Base-by-base conservation (phyloP, 2,329 filamentous ascomycete species). In the Fusarium sp. region DNA sequence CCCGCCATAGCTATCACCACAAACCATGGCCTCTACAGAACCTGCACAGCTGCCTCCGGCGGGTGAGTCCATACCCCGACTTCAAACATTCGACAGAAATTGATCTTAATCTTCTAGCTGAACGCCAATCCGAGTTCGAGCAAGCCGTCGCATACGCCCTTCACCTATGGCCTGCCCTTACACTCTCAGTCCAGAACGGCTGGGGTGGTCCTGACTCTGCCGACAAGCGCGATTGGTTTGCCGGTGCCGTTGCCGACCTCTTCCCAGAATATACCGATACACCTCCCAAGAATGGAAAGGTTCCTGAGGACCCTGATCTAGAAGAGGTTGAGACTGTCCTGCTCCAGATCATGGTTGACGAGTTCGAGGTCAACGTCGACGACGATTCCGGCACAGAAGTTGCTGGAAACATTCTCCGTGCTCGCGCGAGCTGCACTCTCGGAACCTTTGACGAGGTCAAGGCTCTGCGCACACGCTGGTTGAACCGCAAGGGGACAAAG, bases 161-260 rank as follows among this genome's bases (percentile, higher is more conserved):
- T 75, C 91, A 95, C 85, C 89, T 93, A 79, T 99, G 96, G 96
- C 91, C 93, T 13, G 92, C 94, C 38, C 91, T 99, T 61, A 93
- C 92, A 55, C 91, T 98, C 80, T 94, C 96, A 52, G 94, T 98
- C 50, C 89, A 93, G 81, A 94, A 94, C 82, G 88, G 90, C 84
- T 98, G 95, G 93, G 96, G 96, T 78, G 96, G 96, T 5, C 90
- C 94, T 45, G 91, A 94, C 79, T 92, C 91, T 28, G 83, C 87
- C 69, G 94, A 97, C 83, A 98, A 98, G 86, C 93, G 96, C 79
- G 96, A 98, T 87, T 98, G 95, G 96, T 94, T 99, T 79, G 96
- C 94, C 58, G 95, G 95, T 73, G 93, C 93, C 48, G 88, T 98
- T 60, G 92, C 92, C 67, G 94, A 98, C 32, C 90, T 98, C 72